Evolutionary conservation across 441 rosid species (phyloP).

Genomic region (California macrophylla): DNA sequence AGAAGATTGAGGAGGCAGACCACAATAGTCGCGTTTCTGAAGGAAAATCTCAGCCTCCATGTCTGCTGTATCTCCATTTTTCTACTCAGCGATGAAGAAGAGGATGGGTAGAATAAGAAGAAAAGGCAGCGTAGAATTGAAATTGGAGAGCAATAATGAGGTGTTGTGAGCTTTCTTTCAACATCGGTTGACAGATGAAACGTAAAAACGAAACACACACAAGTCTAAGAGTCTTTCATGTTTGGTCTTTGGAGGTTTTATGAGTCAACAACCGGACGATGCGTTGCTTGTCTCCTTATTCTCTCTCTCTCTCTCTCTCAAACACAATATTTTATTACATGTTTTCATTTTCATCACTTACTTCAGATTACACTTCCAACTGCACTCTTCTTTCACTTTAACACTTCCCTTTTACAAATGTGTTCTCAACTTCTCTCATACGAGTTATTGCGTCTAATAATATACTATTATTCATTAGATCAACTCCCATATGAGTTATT

Average conservation of each 20-base stretch:
- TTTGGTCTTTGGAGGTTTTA: not conserved
- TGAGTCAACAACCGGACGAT: not conserved
- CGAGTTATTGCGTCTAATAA: too few relatives aligned
- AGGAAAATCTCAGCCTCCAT: slow-evolving; percentile 61
- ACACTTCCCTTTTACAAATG: too few relatives aligned
- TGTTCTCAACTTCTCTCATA: too few relatives aligned
- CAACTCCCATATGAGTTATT: too few relatives aligned
- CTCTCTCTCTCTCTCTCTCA: too few relatives aligned
- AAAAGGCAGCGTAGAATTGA: not conserved
- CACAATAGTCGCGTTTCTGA: slow-evolving; percentile 63
- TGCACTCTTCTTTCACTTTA: too few relatives aligned
- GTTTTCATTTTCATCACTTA: not conserved
- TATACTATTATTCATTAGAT: too few relatives aligned
- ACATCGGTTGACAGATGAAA: not conserved
- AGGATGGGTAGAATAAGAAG: not conserved
- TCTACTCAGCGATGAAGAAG: not conserved
- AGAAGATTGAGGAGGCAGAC: slow-evolving; percentile 46
- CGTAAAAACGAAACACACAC: not conserved
- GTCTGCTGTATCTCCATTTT: slow-evolving; percentile 46
- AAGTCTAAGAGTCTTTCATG: not conserved
- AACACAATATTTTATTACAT: not conserved
- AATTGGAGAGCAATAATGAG: not conserved
- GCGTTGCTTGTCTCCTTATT: not conserved
- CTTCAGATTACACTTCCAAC: too few relatives aligned
- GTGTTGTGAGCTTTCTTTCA: not conserved